These are phyloP conservation scores for Suillus plorans DNA, from an alignment of 768 basidiomycete species.

Conservation along the genomic window DNA sequence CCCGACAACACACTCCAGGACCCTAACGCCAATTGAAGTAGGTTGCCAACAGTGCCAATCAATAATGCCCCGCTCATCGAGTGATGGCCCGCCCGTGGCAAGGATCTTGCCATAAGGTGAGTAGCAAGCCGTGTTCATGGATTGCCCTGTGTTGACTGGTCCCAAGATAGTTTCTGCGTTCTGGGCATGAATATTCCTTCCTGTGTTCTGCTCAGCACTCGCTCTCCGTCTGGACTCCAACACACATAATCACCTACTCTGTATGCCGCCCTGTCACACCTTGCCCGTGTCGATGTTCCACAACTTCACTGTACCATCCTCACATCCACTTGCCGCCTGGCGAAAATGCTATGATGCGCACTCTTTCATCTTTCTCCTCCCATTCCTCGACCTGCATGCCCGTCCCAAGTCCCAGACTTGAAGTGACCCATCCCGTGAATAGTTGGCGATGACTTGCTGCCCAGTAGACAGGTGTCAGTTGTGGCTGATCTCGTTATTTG, in stretches of 20 bases:
- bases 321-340: not conserved
- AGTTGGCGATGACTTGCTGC: not conserved
- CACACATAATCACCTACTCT: not conserved
- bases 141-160: not conserved
- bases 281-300: not conserved
- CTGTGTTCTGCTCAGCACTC: not conserved
- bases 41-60: too few species aligned
- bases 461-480: not conserved
- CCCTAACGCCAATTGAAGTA: too few species aligned
- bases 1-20: too few species aligned
- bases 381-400: not conserved
- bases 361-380: not conserved
- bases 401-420: not conserved
- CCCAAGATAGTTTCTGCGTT: not conserved
- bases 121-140: not conserved
- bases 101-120: not conserved
- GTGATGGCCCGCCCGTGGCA: not conserved
- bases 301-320: not conserved
- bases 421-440: not conserved
- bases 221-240: not conserved
- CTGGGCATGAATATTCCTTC: not conserved
- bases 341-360: not conserved
- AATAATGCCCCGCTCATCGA: too few species aligned
- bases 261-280: not conserved
- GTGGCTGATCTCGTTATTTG: not conserved